Evolutionary conservation across 1,284 basidiomycete genomes (phyloP).

Genomic region (Amylostereum areolatum): DNA sequence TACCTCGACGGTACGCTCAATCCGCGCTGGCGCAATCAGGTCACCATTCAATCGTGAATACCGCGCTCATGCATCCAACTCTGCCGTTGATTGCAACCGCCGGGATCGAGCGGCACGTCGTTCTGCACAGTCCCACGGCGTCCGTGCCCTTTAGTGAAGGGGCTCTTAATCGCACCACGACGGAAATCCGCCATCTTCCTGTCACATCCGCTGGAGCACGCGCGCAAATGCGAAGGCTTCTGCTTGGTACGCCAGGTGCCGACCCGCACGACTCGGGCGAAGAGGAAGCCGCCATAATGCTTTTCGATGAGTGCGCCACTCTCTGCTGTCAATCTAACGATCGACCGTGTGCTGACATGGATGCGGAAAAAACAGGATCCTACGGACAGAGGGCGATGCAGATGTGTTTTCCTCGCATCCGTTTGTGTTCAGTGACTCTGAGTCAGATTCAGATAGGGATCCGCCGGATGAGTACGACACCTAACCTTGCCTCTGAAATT

Average conservation of each 20-base stretch:
- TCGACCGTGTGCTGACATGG: not conserved
- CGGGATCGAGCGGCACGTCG: slow-evolving; percentile 64
- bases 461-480: too few relatives aligned
- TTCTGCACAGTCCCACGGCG: slow-evolving; percentile 60
- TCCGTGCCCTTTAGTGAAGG: slow-evolving; percentile 41
- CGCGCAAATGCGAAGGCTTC: slow-evolving; percentile 27
- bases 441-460: too few relatives aligned
- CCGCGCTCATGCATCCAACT: slow-evolving; percentile 64
- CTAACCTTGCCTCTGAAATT: too few relatives aligned
- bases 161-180: slow-evolving; percentile 33
- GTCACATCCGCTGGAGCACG: slow-evolving; percentile 27
- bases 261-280: slow-evolving; percentile 30
- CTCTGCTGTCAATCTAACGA: not conserved
- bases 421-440: too few relatives aligned
- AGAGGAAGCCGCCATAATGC: slow-evolving; percentile 31
- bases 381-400: slow-evolving; percentile 15
- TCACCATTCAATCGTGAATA: slow-evolving; percentile 72
- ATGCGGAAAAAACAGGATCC: slow-evolving; percentile 15
- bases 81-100: slow-evolving; percentile 59
- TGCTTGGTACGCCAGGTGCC: slow-evolving; percentile 18
- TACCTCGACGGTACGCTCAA: not conserved
- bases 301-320: slow-evolving; percentile 32
- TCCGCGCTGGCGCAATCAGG: slow-evolving; percentile 28
- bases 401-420: slow-evolving; percentile 20
- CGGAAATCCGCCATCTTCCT: slow-evolving; percentile 39